phyloP scores from a whole-genome alignment of 2,329 filamentous ascomycete genomes.

The Epichloe sp. region DNA sequence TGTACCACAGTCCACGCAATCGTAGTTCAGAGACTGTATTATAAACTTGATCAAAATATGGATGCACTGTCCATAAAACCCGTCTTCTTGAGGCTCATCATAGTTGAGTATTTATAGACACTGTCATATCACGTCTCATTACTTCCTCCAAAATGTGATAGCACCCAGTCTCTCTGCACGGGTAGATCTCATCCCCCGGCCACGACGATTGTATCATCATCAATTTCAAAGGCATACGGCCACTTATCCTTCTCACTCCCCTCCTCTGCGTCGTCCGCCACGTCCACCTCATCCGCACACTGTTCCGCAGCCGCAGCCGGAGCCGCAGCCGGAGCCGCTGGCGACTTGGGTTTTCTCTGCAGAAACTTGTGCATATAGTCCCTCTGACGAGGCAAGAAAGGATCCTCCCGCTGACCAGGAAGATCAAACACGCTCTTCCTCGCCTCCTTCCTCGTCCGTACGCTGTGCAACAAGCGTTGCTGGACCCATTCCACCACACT shows the following conservation, averaged over 20 bases:
- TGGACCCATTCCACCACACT: conserved; percentile 60
- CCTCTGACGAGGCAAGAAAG: conserved; percentile 30
- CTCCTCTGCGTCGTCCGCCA: background rate
- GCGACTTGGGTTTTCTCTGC: conserved; percentile 13
- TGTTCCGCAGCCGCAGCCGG: background rate
- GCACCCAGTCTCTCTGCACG: background rate
- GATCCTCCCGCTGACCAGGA: conserved; percentile 21
- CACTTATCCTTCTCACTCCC: background rate
- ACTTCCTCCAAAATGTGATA: background rate
- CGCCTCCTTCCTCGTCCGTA: conserved; percentile 49
- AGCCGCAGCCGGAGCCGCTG: background rate
- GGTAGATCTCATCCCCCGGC: conserved; percentile 7
- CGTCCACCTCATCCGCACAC: background rate
- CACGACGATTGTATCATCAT: conserved; percentile 9
- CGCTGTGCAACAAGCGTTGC: conserved; percentile 56
- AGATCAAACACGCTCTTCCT: conserved; percentile 39
- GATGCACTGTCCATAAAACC: background rate
- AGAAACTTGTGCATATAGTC: conserved; percentile 37
- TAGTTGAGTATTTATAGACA: conserved; percentile 2
- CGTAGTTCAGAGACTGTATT: conserved; percentile 20
- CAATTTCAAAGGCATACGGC: background rate
- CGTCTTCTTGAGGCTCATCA: background rate
- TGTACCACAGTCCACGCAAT: conserved; percentile 11
- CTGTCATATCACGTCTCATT: background rate
- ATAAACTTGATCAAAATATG: conserved; percentile 7